Percentiles rank a stretch among this genome's conserved stretches.
These are phyloP conservation scores for Chalciporus piperatus DNA, from an alignment of 768 basidiomycete species.

Conservation along the genomic window DNA sequence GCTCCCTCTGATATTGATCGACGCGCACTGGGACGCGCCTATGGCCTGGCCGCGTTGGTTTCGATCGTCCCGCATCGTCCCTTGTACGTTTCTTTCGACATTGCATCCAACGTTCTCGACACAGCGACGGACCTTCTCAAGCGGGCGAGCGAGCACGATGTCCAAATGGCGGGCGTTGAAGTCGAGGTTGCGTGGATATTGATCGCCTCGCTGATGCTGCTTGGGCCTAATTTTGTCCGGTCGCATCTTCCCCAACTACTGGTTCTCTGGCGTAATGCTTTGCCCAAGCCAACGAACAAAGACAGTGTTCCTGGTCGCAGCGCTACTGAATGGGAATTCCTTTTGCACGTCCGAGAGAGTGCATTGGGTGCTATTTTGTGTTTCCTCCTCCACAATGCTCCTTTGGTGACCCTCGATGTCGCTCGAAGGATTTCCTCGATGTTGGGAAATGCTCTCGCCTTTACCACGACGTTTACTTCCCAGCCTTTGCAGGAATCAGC, in stretches of 20 bases:
- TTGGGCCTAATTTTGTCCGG: slow-evolving; percentile 91
- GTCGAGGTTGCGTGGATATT: slow-evolving; percentile 94
- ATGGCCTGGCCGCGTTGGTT: slow-evolving; percentile 85
- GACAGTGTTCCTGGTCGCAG: slow-evolving; percentile 67
- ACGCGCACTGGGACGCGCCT: slow-evolving; percentile 83
- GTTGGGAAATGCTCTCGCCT: slow-evolving; percentile 85
- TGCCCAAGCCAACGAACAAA: slow-evolving; percentile 92
- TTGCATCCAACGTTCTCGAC: slow-evolving; percentile 86
- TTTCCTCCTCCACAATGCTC: slow-evolving; percentile 80
- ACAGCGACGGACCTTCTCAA: slow-evolving; percentile 89
- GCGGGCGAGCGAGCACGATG: slow-evolving; percentile 85
- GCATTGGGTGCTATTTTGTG: slow-evolving; percentile 86
- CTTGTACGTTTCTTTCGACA: slow-evolving; percentile 92
- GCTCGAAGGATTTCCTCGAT: slow-evolving; percentile 84
- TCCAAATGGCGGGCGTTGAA: slow-evolving; percentile 77
- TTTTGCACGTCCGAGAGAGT: slow-evolving; percentile 86
- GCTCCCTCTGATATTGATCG: slow-evolving; percentile 67
- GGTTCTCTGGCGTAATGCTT: slow-evolving; percentile 94
- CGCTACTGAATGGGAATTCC: slow-evolving; percentile 83
- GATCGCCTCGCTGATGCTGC: slow-evolving; percentile 85
- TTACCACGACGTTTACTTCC: slow-evolving; percentile 78
- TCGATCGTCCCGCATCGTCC: slow-evolving; percentile 84
- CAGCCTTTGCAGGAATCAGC: slow-evolving; percentile 64
- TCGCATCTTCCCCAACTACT: slow-evolving; percentile 91
- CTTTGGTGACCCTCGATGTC: slow-evolving; percentile 86